Evolutionary conservation across 2,329 filamentous ascomycete species (phyloP).

Genomic region (Colletotrichum sp.): DNA sequence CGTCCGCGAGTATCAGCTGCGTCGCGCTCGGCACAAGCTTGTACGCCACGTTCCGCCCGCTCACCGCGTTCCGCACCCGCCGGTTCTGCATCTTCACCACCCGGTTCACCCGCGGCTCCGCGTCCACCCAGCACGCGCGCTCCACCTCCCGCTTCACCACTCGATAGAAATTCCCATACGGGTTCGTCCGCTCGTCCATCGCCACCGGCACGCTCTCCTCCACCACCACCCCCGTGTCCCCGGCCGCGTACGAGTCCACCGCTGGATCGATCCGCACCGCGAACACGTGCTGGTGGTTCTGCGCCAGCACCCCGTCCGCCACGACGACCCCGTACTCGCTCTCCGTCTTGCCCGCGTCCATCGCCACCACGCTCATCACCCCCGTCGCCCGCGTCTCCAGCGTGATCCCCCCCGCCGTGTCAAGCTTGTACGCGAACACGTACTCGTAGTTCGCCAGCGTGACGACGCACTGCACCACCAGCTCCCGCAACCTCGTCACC

Average conservation of each 20-base stretch:
- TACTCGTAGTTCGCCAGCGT: conserved; percentile 77
- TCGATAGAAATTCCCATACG: conserved; percentile 65
- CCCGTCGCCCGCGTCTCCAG: conserved; percentile 71
- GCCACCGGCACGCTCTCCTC: conserved; percentile 41
- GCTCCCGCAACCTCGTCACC: conserved; percentile 63
- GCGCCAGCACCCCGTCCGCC: conserved; percentile 66
- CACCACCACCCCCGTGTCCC: conserved; percentile 53
- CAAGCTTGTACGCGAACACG: conserved; percentile 58
- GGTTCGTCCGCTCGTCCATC: conserved; percentile 59
- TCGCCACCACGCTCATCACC: conserved; percentile 65
- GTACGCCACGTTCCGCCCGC: conserved; percentile 54
- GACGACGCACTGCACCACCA: conserved; percentile 73
- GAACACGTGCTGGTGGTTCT: conserved; percentile 76
- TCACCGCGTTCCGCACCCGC: conserved; percentile 48
- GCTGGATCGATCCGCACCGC: conserved; percentile 68
- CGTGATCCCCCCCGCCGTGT: conserved; percentile 65
- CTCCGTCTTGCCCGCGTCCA: conserved; percentile 56
- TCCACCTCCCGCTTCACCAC: conserved; percentile 53
- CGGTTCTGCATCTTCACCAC: conserved; percentile 54
- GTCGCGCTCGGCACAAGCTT: conserved; percentile 51
- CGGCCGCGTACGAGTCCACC: conserved; percentile 54
- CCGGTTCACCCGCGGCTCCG: conserved; percentile 57
- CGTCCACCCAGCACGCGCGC: conserved; percentile 52
- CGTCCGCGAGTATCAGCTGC: conserved; percentile 52
- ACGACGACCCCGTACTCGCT: conserved; percentile 66